Conservation (phyloP, 75 land plant species). For the Larix kaempferi region DNA sequence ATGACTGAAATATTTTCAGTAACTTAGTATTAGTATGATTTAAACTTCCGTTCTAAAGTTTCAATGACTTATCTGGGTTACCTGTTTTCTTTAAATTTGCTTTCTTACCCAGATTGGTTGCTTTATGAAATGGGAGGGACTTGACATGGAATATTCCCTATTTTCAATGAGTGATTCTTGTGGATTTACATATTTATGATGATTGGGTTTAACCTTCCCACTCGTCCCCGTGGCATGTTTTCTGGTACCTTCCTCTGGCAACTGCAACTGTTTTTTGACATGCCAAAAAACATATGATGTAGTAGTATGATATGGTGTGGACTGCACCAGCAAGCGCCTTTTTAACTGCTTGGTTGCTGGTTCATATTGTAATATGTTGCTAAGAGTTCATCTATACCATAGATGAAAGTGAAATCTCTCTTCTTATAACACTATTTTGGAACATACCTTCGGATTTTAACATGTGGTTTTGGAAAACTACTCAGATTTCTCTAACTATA, state of each 20-base stretch:
- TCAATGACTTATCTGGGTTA: neutral
- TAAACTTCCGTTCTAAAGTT: neutral
- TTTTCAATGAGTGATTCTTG: neutral
- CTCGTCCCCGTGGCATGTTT: neutral
- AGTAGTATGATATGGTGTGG: neutral
- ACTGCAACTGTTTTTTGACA: neutral
- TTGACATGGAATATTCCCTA: neutral
- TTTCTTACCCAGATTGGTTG: slow-evolving; percentile 2
- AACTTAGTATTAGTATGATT: neutral
- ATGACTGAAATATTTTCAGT: neutral
- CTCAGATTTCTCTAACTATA: neutral
- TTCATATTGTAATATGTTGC: neutral
- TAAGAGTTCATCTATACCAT: neutral
- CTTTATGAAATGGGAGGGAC: slow-evolving; percentile 1
- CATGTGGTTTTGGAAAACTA: neutral
- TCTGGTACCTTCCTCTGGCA: neutral
- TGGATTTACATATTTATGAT: neutral
- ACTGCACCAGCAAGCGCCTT: neutral
- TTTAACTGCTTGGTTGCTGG: neutral
- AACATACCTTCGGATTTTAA: neutral
- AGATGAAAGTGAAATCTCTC: neutral
- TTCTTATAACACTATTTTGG: neutral
- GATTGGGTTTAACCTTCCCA: neutral
- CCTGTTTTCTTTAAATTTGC: neutral
- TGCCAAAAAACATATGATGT: neutral